These are phyloP conservation scores for Pelagomonas calceolata DNA, from an alignment of 108 stramenopile species.

Conservation along the genomic window DNA sequence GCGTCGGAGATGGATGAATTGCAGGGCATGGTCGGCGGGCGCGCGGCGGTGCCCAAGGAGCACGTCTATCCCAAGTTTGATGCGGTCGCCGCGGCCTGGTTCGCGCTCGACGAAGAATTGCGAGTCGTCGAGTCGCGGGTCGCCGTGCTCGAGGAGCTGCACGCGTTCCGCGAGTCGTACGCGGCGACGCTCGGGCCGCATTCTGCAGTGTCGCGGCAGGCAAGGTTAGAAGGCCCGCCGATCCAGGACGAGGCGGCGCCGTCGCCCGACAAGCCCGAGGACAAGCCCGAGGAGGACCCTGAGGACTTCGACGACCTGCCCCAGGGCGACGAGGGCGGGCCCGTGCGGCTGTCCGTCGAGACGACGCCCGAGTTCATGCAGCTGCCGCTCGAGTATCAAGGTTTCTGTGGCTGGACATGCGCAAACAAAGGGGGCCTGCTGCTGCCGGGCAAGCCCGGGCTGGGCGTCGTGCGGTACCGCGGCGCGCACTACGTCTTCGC, in stretches of 20 bases:
- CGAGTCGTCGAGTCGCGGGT: constrained; percentile 14
- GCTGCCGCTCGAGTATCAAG: constrained; percentile 50
- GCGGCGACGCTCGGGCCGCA: constrained; percentile 8
- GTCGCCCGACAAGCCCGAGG: not conserved
- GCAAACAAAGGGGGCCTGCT: constrained; percentile 33
- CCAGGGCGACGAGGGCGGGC: not conserved
- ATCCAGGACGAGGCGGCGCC: constrained; percentile 26
- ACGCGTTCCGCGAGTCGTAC: constrained; percentile 18
- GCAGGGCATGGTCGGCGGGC: constrained; percentile 26
- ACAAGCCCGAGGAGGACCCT: not conserved
- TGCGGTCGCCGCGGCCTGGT: constrained; percentile 33
- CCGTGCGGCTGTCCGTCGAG: constrained; percentile 27
- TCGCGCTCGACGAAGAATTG: constrained; percentile 27
- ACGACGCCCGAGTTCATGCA: constrained; percentile 45
- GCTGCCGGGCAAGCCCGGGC: constrained; percentile 40
- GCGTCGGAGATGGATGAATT: constrained; percentile 15
- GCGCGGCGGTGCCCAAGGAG: constrained; percentile 45
- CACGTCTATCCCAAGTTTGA: constrained; percentile 53
- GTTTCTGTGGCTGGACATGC: constrained; percentile 39
- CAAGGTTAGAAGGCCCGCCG: constrained; percentile 2
- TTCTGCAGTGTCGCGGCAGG: constrained; percentile 3
- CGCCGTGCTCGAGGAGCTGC: constrained; percentile 14
- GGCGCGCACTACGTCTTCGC: constrained; percentile 42
- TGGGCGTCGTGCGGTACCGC: constrained; percentile 39
- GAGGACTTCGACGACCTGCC: constrained; percentile 1